Percentiles rank a stretch among this genome's conserved stretches.
Evolutionary conservation across 169 alveolate species (phyloP).

Genomic region (Plasmodium falciparum): DNA sequence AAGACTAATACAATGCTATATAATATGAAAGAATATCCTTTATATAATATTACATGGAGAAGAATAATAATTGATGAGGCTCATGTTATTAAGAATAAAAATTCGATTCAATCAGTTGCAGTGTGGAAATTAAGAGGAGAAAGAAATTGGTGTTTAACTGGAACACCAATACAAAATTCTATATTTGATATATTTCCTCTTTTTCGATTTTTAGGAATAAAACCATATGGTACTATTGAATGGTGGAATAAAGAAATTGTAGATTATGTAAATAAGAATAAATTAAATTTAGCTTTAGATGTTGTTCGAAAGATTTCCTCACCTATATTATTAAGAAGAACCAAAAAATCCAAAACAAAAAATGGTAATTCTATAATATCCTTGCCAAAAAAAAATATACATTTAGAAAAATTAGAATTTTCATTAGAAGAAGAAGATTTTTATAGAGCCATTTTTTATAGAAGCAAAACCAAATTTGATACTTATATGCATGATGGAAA

Average conservation of each 20-base stretch:
- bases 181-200: conserved; percentile 92
- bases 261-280: conserved; percentile 78
- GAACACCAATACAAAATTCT: conserved; percentile 95
- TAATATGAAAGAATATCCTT: conserved; percentile 51
- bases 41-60: conserved; percentile 87
- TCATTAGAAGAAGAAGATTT: conserved; percentile 84
- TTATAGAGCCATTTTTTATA: conserved; percentile 76
- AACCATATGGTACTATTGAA: conserved; percentile 87
- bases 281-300: conserved; percentile 80
- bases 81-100: conserved; percentile 90
- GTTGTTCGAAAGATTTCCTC: conserved; percentile 78
- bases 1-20: conserved; percentile 4
- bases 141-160: conserved; percentile 93
- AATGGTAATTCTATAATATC: conserved; percentile 84
- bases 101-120: conserved; percentile 86
- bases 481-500: conserved; percentile 82
- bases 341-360: conserved; percentile 86
- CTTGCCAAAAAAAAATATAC: conserved; percentile 90
- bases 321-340: conserved; percentile 90
- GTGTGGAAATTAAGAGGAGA: conserved; percentile 88
- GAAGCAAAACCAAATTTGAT: conserved; percentile 84
- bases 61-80: conserved; percentile 94
- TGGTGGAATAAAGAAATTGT: conserved; percentile 88
- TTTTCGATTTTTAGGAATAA: conserved; percentile 90
- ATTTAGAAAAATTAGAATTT: conserved; percentile 83